Conservation (phyloP, 768 basidiomycete species). For the Amanita pallidorosea region DNA sequence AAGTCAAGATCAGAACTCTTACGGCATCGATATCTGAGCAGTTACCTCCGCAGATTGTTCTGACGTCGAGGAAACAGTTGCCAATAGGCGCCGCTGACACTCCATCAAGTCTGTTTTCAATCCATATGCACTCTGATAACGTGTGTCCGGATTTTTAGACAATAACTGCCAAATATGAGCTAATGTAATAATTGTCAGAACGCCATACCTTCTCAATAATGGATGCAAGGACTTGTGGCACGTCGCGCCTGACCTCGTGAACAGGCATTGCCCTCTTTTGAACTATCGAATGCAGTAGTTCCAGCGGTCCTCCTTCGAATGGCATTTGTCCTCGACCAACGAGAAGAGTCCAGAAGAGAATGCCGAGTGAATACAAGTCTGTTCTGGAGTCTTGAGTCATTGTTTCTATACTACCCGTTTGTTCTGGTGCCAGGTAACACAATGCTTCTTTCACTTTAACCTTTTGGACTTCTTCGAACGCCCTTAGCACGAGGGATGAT, state of each 20-base stretch:
- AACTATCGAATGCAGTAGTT: slow-evolving; percentile 60
- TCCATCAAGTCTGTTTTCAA: slow-evolving; percentile 57
- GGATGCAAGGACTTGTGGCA: slow-evolving; percentile 58
- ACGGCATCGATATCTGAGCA: slow-evolving; percentile 1
- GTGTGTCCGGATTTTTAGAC: slow-evolving; percentile 53
- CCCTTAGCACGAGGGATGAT: slow-evolving; percentile 53
- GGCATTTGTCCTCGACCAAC: slow-evolving; percentile 59
- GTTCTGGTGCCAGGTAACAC: slow-evolving; percentile 68
- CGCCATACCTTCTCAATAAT: slow-evolving; percentile 54
- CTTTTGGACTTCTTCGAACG: slow-evolving; percentile 51
- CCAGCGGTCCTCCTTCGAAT: slow-evolving; percentile 49
- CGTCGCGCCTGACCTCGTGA: slow-evolving; percentile 62
- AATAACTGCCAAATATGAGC: slow-evolving; percentile 33
- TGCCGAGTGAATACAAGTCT: slow-evolving; percentile 64
- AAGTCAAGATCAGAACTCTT: slow-evolving; percentile 7
- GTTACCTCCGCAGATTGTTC: slow-evolving; percentile 47
- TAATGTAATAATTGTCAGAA: not conserved
- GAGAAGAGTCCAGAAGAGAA: slow-evolving; percentile 67
- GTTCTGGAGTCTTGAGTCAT: slow-evolving; percentile 65
- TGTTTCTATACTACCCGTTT: slow-evolving; percentile 65
- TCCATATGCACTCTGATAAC: slow-evolving; percentile 67
- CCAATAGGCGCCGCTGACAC: slow-evolving; percentile 54
- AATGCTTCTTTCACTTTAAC: slow-evolving; percentile 66
- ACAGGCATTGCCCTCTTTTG: slow-evolving; percentile 68
- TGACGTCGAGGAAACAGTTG: slow-evolving; percentile 43